Evolutionary conservation across 805 yeast genomes (phyloP), one percentile per base, ranked within the genome.

Genomic region (Metschnikowia drakensbergensis): DNA sequence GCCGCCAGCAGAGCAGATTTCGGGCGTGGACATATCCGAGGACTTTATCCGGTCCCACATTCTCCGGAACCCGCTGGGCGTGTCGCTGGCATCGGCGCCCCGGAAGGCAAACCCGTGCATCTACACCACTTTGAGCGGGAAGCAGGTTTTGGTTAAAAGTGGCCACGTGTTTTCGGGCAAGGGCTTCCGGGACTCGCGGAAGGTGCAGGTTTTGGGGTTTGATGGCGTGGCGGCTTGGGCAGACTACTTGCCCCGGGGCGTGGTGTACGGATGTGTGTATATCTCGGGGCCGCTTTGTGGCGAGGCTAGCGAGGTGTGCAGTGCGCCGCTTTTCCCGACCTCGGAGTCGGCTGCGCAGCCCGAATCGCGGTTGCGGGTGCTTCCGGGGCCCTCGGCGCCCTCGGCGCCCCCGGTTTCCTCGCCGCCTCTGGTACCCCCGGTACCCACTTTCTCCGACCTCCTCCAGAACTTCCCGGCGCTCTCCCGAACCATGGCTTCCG

Each of bases 21-120:
- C 59, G 3, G 87, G 83, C 2, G 62, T 81, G 10, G 83, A 88
- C 60, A 52, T 53, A 43, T 73, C 71, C 35, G 79, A 77, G 31
- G 86, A 82, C 26, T 86, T 85, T 60, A 67, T 85, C 6, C 74
- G 75, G 41, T 77, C 86, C 1, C 92, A 86, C 61, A 76, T 86
- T 25, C 63, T 85, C 17, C 62, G 72, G 40, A 66, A 58, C 25
- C 57, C 56, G 50, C 58, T 50, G 26, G 60, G 68, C 2, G 42
- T 53, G 28, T 42, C 57, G 25, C 45, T 47, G 32, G 53, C 49
- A 37, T 59, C 62, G 32, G 63, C 64, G 10, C 47, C 58, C 6
- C 53, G 68, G 4, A 74, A 61, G 60, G 57, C 56, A 27, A 70
- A 63, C 42, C 76, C 68, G 67, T 67, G 69, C n/a, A 64, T 77